Percentiles rank a stretch among this genome's conserved stretches.
These are phyloP conservation scores for Pulicaria dysenterica DNA, from an alignment of 129 eudicot species.

Conservation along the genomic window DNA sequence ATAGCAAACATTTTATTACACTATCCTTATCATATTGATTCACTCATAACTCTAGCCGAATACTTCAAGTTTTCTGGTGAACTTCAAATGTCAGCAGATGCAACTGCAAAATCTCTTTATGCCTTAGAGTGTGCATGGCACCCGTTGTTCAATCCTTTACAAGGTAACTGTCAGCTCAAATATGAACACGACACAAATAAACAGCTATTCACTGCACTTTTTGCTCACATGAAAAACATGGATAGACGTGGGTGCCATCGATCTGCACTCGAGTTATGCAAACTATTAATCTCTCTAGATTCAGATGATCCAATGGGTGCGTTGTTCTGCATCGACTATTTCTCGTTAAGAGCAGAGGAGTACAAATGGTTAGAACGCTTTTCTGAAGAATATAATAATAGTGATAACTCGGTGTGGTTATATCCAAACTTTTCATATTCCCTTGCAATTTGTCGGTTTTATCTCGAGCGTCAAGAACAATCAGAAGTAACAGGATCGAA, in stretches of 20 bases:
- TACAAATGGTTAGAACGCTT: conserved; percentile 79
- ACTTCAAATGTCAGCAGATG: conserved; percentile 85
- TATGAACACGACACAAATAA: conserved; percentile 68
- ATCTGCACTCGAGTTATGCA: conserved; percentile 90
- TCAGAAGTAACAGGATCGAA: conserved; percentile 31
- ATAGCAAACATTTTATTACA: conserved; percentile 66
- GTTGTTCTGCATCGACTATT: conserved; percentile 78
- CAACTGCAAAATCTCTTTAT: conserved; percentile 73
- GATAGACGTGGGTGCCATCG: conserved; percentile 97
- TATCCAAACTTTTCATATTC: conserved; percentile 86
- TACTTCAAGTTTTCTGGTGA: conserved; percentile 90
- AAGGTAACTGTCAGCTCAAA: conserved; percentile 61
- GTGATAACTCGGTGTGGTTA: conserved; percentile 74
- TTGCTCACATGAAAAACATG: conserved; percentile 90
- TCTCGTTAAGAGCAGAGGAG: conserved; percentile 79
- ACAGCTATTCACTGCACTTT: conserved; percentile 63
- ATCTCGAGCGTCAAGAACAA: conserved; percentile 58
- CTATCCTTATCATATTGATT: conserved; percentile 92
- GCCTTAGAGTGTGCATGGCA: conserved; percentile 99
- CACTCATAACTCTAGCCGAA: conserved; percentile 81
- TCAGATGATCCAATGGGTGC: conserved; percentile 93
- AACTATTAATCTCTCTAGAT: conserved; percentile 75
- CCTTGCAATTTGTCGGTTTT: conserved; percentile 79
- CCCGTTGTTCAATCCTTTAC: conserved; percentile 69
- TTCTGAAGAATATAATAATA: conserved; percentile 68